These are phyloP conservation scores for Westerdykella aurantiaca DNA, from an alignment of 2,329 filamentous ascomycete species.

Conservation along the genomic window DNA sequence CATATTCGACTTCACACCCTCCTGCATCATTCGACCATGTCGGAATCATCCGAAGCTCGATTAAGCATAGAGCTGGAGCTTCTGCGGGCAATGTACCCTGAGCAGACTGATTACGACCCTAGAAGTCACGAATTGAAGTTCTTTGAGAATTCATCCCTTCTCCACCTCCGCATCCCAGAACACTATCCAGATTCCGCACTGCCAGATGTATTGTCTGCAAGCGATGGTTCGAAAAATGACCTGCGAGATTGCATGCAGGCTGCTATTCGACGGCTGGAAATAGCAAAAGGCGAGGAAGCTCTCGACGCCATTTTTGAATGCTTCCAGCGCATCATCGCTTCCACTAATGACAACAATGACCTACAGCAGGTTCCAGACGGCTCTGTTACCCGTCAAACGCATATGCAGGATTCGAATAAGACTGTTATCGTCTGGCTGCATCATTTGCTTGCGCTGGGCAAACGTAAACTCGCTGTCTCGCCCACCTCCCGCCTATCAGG, in stretches of 20 bases:
- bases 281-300: constrained; percentile 38
- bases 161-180: constrained; percentile 38
- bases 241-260: constrained; percentile 29
- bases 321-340: constrained; percentile 32
- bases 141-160: constrained; percentile 17
- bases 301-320: constrained; percentile 39
- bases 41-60: constrained; percentile 8
- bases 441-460: constrained; percentile 43
- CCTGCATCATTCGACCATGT: constrained; percentile 1
- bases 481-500: constrained; percentile 34
- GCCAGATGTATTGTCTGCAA: constrained; percentile 38
- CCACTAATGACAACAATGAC: constrained; percentile 6
- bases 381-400: neutral
- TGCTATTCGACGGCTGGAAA: constrained; percentile 17
- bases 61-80: constrained; percentile 38
- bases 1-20: neutral
- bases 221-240: constrained; percentile 31
- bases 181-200: constrained; percentile 33
- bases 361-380: neutral
- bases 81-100: constrained; percentile 43
- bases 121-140: constrained; percentile 38
- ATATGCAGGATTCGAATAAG: constrained; percentile 10
- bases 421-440: constrained; percentile 45
- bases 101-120: constrained; percentile 31
- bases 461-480: constrained; percentile 41